These are phyloP conservation scores for Lactarius vividus DNA, from an alignment of 768 basidiomycete species.

Conservation along the genomic window DNA sequence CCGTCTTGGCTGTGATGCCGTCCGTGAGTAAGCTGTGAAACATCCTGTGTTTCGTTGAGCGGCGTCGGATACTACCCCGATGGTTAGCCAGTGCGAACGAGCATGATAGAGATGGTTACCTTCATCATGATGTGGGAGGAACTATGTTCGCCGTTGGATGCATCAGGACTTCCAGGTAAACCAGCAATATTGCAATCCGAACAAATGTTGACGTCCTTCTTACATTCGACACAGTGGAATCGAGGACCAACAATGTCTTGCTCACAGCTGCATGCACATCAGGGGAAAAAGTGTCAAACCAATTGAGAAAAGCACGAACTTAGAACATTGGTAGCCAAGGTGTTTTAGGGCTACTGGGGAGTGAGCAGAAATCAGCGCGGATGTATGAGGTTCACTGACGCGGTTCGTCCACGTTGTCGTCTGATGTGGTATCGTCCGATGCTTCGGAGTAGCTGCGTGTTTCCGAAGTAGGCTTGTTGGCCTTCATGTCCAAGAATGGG, in stretches of 20 bases:
- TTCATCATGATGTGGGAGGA: slow-evolving; percentile 94
- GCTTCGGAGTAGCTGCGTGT: slow-evolving; percentile 42
- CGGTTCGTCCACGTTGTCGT: slow-evolving; percentile 21
- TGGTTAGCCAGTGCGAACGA: not conserved
- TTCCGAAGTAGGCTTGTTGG: slow-evolving; percentile 46
- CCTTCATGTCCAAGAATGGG: slow-evolving; percentile 79
- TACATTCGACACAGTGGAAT: slow-evolving; percentile 87
- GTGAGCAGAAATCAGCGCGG: slow-evolving; percentile 3
- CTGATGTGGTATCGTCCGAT: slow-evolving; percentile 20
- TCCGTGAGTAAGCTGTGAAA: slow-evolving; percentile 18
- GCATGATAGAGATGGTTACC: slow-evolving; percentile 41
- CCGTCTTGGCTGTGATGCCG: slow-evolving; percentile 13
- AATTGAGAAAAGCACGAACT: slow-evolving; percentile 14
- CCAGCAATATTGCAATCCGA: slow-evolving; percentile 85
- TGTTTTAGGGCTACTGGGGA: slow-evolving; percentile 22
- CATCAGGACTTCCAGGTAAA: slow-evolving; percentile 76
- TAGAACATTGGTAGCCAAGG: slow-evolving; percentile 18
- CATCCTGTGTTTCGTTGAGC: slow-evolving; percentile 72
- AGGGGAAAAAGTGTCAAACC: not conserved
- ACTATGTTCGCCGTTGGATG: slow-evolving; percentile 70
- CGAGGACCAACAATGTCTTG: slow-evolving; percentile 93
- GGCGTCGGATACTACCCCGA: slow-evolving; percentile 75
- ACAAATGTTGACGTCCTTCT: slow-evolving; percentile 63
- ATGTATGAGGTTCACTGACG: slow-evolving; percentile 13
- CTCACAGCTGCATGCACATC: slow-evolving; percentile 57